phyloP scores from a whole-genome alignment of 768 basidiomycete genomes.

The Crucibulum laeve region DNA sequence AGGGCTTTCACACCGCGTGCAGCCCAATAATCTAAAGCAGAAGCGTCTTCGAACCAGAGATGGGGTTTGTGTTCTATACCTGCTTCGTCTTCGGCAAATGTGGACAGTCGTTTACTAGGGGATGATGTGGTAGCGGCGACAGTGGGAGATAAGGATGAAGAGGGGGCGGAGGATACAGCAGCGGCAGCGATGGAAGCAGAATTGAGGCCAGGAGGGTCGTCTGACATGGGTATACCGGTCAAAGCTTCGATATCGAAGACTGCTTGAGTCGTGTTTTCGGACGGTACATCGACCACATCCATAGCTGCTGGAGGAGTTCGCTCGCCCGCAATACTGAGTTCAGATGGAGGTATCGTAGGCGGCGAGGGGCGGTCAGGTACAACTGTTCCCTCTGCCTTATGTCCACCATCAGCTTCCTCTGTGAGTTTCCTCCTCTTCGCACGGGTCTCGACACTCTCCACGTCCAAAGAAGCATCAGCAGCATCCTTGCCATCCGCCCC shows the following conservation, averaged over 20 bases:
- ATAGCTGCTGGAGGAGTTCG: neutral
- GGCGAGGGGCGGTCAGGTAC: neutral
- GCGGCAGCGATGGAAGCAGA: too few relatives aligned
- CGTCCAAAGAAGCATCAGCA: neutral
- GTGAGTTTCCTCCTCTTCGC: neutral
- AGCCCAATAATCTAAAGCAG: constrained; percentile 46
- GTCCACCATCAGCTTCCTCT: neutral
- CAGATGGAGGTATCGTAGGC: neutral
- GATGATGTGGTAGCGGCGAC: neutral
- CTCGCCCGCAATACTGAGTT: neutral
- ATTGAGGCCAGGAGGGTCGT: too few relatives aligned
- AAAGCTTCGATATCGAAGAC: too few relatives aligned
- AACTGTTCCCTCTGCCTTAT: neutral
- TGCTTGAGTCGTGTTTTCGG: too few relatives aligned
- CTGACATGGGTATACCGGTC: too few relatives aligned
- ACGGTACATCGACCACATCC: too few relatives aligned
- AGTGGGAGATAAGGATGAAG: too few relatives aligned
- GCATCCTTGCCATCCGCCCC: neutral
- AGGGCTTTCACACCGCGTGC: constrained; percentile 46
- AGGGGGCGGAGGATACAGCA: too few relatives aligned
- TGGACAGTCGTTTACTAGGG: neutral
- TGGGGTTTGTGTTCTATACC: constrained; percentile 1
- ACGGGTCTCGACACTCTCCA: neutral
- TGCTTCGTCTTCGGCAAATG: constrained; percentile 4
- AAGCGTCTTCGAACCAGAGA: constrained; percentile 53